Percentiles rank a stretch among this genome's conserved stretches.
Conservation (phyloP, 208 protist genomes). For the Acanthamoeba polyphaga region DNA sequence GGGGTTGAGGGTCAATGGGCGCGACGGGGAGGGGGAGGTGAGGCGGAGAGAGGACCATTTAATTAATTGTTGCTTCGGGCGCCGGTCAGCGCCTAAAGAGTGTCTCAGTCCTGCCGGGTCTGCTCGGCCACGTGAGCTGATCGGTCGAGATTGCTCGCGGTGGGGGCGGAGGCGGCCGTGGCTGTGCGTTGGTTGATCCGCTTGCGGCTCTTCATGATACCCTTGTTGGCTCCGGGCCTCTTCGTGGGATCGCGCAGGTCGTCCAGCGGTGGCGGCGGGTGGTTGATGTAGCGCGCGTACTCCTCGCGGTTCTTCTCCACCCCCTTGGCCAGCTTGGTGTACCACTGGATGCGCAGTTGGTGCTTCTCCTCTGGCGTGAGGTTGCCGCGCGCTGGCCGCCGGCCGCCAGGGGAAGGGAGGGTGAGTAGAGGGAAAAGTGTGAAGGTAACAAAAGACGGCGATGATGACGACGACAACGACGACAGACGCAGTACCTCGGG, state of each 20-base stretch:
- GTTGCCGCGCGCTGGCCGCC: conserved; percentile 25
- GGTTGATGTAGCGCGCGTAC: conserved; percentile 17
- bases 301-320: conserved; percentile 56
- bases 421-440: neutral
- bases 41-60: too few species aligned
- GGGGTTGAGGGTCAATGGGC: neutral
- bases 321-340: conserved; percentile 47
- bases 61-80: too few species aligned
- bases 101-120: neutral
- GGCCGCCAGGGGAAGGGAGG: neutral
- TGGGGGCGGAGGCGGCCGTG: too few species aligned
- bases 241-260: conserved; percentile 35
- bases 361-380: conserved; percentile 47
- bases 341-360: conserved; percentile 53
- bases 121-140: too few species aligned
- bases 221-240: neutral
- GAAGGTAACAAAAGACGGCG: neutral
- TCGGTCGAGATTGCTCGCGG: too few species aligned
- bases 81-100: too few species aligned
- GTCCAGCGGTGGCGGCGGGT: conserved; percentile 27
- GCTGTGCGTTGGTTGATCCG: conserved; percentile 10
- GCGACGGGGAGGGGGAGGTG: too few species aligned
- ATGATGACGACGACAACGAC: too few species aligned
- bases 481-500: conserved; percentile 21
- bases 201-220: conserved; percentile 52